phyloP scores from a whole-genome alignment of 2,329 filamentous ascomycete species.

The Parafenestella ontariensis region DNA sequence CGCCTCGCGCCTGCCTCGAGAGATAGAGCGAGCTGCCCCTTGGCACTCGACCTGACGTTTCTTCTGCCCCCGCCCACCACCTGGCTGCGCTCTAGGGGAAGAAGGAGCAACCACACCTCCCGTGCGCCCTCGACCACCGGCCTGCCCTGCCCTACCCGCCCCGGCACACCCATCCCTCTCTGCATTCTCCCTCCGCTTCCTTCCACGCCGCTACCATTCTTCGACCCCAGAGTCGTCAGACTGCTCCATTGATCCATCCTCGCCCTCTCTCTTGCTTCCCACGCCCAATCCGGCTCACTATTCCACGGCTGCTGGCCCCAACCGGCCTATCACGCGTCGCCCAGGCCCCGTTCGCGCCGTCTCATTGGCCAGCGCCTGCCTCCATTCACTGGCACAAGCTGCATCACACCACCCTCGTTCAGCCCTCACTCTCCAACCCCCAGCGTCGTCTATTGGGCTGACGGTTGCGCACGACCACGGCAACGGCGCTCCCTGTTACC shows the following conservation, averaged over 20 bases:
- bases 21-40: constrained; percentile 19
- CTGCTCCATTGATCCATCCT: too few species aligned
- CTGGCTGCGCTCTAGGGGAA: constrained; percentile 19
- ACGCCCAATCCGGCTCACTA: neutral
- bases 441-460: constrained; percentile 11
- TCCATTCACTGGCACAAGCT: constrained; percentile 25
- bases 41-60: constrained; percentile 22
- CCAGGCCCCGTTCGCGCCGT: constrained; percentile 14
- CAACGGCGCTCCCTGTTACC: constrained; percentile 5
- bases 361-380: constrained; percentile 27
- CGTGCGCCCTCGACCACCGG: constrained; percentile 16
- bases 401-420: constrained; percentile 35
- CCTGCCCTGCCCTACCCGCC: constrained; percentile 10
- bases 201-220: constrained; percentile 29
- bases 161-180: constrained; percentile 13
- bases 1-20: constrained; percentile 26
- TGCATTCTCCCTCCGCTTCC: constrained; percentile 10
- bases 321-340: constrained; percentile 11
- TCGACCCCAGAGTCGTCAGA: constrained; percentile 8
- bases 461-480: constrained; percentile 24
- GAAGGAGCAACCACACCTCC: constrained; percentile 20
- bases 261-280: constrained; percentile 12
- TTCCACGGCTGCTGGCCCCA: constrained; percentile 8
- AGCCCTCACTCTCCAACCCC: constrained; percentile 13
- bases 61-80: constrained; percentile 32